Percentiles rank a stretch among this genome's conserved stretches.
Evolutionary conservation across 2,329 filamentous ascomycete genomes (phyloP).

Genomic region (Beauveria caledonica): DNA sequence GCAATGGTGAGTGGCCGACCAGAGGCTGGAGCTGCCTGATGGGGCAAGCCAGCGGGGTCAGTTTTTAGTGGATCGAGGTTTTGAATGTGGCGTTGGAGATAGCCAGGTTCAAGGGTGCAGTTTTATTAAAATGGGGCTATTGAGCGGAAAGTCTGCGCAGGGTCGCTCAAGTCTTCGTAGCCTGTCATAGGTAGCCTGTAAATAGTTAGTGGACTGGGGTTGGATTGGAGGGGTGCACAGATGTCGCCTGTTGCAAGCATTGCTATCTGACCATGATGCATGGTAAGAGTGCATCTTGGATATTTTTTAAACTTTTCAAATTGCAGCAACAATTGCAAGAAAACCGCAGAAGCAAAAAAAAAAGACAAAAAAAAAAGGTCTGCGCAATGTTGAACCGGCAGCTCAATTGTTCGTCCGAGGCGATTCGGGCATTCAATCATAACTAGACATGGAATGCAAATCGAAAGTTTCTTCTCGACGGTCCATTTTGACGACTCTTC

Average conservation of each 20-base stretch:
- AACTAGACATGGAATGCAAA: not conserved
- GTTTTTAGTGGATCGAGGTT: not conserved
- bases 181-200: too few relatives aligned
- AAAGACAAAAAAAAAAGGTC: too few relatives aligned
- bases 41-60: not conserved
- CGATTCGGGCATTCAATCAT: too few relatives aligned
- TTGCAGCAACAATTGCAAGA: too few relatives aligned
- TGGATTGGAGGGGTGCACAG: not conserved
- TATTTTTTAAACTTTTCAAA: too few relatives aligned
- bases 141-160: not conserved
- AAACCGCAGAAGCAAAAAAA: too few relatives aligned
- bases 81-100: not conserved
- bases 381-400: not conserved
- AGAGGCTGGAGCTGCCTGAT: conserved; percentile 7
- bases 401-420: not conserved
- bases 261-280: too few relatives aligned
- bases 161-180: not conserved
- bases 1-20: not conserved
- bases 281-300: too few relatives aligned
- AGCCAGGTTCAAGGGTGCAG: not conserved
- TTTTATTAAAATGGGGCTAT: not conserved
- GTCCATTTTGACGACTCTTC: not conserved
- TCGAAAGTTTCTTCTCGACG: not conserved
- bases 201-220: too few relatives aligned
- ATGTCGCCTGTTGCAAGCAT: not conserved